Percentiles rank a stretch among this genome's conserved stretches.
Evolutionary conservation across 345 rosid genomes (phyloP).

Genomic region (Lepidium aucheri): DNA sequence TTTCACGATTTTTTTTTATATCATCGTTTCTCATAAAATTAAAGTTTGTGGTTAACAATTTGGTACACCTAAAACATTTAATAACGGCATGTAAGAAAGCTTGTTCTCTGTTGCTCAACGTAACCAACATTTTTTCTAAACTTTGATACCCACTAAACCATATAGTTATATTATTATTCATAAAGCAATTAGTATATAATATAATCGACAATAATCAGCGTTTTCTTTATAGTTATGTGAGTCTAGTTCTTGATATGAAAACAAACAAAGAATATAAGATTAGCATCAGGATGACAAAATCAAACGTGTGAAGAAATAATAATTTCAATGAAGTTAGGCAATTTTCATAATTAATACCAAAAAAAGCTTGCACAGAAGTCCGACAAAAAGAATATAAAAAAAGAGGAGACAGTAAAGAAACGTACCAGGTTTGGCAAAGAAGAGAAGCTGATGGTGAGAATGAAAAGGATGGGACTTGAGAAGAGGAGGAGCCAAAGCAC

Average conservation of each 20-base stretch:
- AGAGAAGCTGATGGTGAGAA: conserved; percentile 50
- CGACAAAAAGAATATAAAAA: neutral
- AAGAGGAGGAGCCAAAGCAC: conserved; percentile 52
- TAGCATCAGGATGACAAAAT: neutral
- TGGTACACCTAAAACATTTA: neutral
- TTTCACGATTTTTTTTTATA: neutral
- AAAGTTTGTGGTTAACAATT: neutral
- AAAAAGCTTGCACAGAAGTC: neutral
- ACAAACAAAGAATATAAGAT: neutral
- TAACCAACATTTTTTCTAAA: neutral
- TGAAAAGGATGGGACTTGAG: conserved; percentile 65
- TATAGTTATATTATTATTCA: neutral
- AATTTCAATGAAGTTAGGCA: neutral
- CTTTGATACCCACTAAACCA: conserved; percentile 2
- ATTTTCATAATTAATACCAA: neutral
- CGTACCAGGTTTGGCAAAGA: conserved; percentile 56
- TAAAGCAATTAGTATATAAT: neutral
- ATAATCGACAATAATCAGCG: neutral
- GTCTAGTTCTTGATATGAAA: neutral
- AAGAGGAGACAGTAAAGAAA: neutral
- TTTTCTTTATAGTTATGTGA: neutral
- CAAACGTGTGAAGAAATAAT: neutral
- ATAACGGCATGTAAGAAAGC: neutral
- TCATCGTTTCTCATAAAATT: neutral
- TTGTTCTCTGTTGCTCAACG: neutral